Evolutionary conservation across 208 protist species (phyloP).

Genomic region (Trypanosoma cruzi): DNA sequence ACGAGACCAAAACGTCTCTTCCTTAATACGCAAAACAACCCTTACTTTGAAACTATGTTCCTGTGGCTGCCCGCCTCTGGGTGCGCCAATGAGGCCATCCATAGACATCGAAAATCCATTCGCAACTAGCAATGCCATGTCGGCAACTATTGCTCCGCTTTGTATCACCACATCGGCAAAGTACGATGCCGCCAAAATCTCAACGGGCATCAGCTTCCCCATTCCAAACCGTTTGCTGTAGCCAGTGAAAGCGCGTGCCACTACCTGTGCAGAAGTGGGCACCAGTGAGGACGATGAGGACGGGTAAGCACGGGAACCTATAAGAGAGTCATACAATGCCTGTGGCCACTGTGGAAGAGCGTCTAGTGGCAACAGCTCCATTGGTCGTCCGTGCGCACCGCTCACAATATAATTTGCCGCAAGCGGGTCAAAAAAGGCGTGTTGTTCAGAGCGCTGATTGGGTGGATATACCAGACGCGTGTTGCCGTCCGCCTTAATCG

Average conservation of each 20-base stretch:
- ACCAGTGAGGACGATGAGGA: neutral
- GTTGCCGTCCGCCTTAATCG: constrained; percentile 43
- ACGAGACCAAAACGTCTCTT: constrained; percentile 39
- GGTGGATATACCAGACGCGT: constrained; percentile 40
- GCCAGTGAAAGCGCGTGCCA: constrained; percentile 29
- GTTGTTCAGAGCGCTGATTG: constrained; percentile 56
- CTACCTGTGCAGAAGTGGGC: constrained; percentile 21
- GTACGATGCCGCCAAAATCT: constrained; percentile 44
- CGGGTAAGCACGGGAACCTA: neutral
- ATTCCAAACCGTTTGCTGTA: constrained; percentile 24
- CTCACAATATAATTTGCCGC: constrained; percentile 61
- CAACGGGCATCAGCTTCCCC: constrained; percentile 9
- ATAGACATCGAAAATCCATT: constrained; percentile 17
- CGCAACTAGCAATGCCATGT: constrained; percentile 37
- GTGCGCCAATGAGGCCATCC: constrained; percentile 40
- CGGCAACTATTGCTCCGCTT: constrained; percentile 31
- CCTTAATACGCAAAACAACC: constrained; percentile 37
- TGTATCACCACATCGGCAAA: constrained; percentile 33
- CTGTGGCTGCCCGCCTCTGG: constrained; percentile 6
- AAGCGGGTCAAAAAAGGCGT: constrained; percentile 67
- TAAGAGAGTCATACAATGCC: constrained; percentile 35
- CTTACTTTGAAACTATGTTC: constrained; percentile 23
- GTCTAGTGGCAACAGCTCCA: constrained; percentile 61
- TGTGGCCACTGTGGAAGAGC: constrained; percentile 37
- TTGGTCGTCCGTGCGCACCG: constrained; percentile 40